These are phyloP conservation scores for Pyrus betulifolia DNA, from an alignment of 306 rosid genomes.

Conservation along the genomic window DNA sequence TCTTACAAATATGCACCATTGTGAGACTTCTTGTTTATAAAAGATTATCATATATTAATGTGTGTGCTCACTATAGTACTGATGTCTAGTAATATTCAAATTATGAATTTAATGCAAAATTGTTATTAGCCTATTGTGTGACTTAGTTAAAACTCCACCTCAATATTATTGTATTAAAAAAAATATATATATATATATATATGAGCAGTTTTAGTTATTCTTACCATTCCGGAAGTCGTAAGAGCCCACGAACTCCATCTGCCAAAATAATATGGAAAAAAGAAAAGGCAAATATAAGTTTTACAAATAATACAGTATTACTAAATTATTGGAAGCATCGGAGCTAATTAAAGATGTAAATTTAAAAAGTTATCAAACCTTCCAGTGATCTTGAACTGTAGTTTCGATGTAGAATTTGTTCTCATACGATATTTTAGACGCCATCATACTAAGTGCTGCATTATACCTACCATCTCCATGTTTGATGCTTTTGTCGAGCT, in stretches of 20 bases:
- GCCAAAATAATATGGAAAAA: not conserved
- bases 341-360: not conserved
- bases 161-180: too few species aligned
- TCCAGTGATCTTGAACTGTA: constrained; percentile 22
- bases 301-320: not conserved
- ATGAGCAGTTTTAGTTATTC: not conserved
- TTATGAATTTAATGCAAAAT: too few species aligned
- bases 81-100: too few species aligned
- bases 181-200: too few species aligned
- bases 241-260: constrained; percentile 67
- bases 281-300: not conserved
- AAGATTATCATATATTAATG: not conserved
- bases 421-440: constrained; percentile 55
- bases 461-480: constrained; percentile 39
- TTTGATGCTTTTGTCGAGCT: constrained; percentile 28
- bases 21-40: not conserved
- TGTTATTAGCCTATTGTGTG: too few species aligned
- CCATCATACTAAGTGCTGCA: constrained; percentile 53
- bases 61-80: not conserved
- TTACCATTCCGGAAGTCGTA: constrained; percentile 75
- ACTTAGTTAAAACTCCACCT: too few species aligned
- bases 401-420: constrained; percentile 36
- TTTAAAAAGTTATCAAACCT: not conserved
- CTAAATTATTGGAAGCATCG: not conserved
- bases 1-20: too few species aligned